Percentiles rank a stretch among this genome's conserved stretches.
Evolutionary conservation across 2,329 filamentous ascomycete species (phyloP).

Genomic region (Ambrosiella xylebori): DNA sequence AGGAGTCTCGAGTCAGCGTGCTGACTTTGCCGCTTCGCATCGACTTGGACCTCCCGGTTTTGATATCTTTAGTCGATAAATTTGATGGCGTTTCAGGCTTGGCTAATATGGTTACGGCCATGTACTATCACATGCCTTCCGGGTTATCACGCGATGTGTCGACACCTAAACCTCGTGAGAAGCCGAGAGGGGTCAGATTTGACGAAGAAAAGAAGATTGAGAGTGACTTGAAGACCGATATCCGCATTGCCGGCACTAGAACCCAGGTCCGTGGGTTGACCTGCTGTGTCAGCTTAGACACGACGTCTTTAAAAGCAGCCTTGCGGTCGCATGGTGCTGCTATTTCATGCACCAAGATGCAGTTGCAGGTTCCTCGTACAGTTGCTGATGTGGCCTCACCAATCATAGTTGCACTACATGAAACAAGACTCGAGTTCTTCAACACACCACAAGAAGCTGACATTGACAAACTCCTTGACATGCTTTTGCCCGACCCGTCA

Average conservation of each 20-base stretch:
- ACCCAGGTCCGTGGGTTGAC: constrained; percentile 61
- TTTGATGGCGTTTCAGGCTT: constrained; percentile 87
- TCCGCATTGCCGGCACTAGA: constrained; percentile 59
- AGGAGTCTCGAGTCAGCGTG: constrained; percentile 40
- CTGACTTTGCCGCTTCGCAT: constrained; percentile 62
- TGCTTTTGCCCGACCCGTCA: constrained; percentile 61
- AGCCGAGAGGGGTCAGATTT: constrained; percentile 36
- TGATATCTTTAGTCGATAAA: constrained; percentile 76
- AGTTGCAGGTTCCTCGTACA: constrained; percentile 47
- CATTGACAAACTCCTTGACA: constrained; percentile 60
- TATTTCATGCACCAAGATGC: constrained; percentile 25
- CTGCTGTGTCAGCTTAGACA: constrained; percentile 56
- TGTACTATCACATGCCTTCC: constrained; percentile 4
- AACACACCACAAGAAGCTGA: constrained; percentile 60
- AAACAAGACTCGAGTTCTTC: constrained; percentile 56
- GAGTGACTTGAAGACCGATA: constrained; percentile 44
- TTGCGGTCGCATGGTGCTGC: constrained; percentile 56
- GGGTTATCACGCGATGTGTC: constrained; percentile 13
- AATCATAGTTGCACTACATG: constrained; percentile 43
- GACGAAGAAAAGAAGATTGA: constrained; percentile 35
- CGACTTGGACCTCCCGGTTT: constrained; percentile 55
- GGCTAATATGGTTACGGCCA: constrained; percentile 45
- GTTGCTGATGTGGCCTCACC: constrained; percentile 34
- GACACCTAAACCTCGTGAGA: constrained; percentile 26
- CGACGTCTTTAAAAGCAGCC: constrained; percentile 67